Percentiles rank a stretch among this genome's conserved stretches.
Conservation (phyloP, 1,284 basidiomycete genomes). For the Naganishia liquefaciens region DNA sequence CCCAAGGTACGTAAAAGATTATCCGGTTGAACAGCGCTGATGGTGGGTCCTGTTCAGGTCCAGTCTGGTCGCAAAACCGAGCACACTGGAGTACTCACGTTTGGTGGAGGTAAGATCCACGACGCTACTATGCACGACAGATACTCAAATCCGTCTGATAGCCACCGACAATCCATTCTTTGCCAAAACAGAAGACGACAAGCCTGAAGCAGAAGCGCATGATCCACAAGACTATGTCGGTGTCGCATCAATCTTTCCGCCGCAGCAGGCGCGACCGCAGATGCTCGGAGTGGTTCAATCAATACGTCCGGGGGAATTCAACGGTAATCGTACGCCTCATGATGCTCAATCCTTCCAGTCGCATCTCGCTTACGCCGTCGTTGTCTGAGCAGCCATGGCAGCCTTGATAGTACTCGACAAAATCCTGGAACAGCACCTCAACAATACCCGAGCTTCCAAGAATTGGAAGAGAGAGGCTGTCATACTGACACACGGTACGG, state of each 20-base stretch:
- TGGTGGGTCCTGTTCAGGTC: slow-evolving; percentile 61
- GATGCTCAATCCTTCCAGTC: too few relatives aligned
- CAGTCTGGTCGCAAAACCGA: slow-evolving; percentile 87
- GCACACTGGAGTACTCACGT: slow-evolving; percentile 79
- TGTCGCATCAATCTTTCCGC: slow-evolving; percentile 74
- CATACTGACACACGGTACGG: slow-evolving; percentile 77
- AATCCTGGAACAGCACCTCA: slow-evolving; percentile 60
- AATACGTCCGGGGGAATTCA: slow-evolving; percentile 59
- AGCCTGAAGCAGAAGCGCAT: slow-evolving; percentile 44
- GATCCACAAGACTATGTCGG: slow-evolving; percentile 65
- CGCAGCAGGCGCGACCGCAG: slow-evolving; percentile 71
- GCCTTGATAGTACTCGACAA: slow-evolving; percentile 82
- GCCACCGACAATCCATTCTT: slow-evolving; percentile 77
- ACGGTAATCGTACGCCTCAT: slow-evolving; percentile 46
- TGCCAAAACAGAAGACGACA: slow-evolving; percentile 56
- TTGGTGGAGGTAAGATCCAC: slow-evolving; percentile 67
- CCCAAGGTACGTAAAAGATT: slow-evolving; percentile 65
- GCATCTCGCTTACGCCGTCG: too few relatives aligned
- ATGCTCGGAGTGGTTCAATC: slow-evolving; percentile 74
- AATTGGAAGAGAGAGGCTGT: slow-evolving; percentile 81
- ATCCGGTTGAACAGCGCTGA: background rate
- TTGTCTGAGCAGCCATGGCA: slow-evolving; percentile 67
- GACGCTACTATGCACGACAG: background rate
- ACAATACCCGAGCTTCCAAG: slow-evolving; percentile 62
- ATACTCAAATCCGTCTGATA: slow-evolving; percentile 36